Conservation (phyloP, 768 basidiomycete genomes). For the Tephrocybe rancida region DNA sequence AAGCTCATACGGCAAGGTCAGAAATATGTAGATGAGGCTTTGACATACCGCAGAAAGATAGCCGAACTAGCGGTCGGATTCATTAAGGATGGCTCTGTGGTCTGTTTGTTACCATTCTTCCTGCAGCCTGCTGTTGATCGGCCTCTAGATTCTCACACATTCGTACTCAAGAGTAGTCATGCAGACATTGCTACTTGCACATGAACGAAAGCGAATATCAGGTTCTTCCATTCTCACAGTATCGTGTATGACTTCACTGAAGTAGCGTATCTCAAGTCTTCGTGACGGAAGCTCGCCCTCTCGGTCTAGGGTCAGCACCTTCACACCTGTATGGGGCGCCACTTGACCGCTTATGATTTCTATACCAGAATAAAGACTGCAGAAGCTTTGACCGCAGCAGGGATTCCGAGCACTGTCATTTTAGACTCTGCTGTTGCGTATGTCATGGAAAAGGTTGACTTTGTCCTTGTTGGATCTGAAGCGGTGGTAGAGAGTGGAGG, state of each 20-base stretch:
- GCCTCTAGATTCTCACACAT: slow-evolving; percentile 86
- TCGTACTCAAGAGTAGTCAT: slow-evolving; percentile 96
- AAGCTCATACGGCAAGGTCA: slow-evolving; percentile 83
- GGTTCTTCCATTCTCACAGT: slow-evolving; percentile 35
- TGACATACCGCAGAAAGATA: slow-evolving; percentile 88
- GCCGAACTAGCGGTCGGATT: slow-evolving; percentile 88
- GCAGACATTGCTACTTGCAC: slow-evolving; percentile 88
- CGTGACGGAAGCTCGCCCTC: slow-evolving; percentile 94
- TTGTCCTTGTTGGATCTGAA: slow-evolving; percentile 95
- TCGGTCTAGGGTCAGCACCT: slow-evolving; percentile 75
- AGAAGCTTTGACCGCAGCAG: slow-evolving; percentile 81
- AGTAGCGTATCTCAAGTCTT: slow-evolving; percentile 57
- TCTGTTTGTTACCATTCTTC: slow-evolving; percentile 29
- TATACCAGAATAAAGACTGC: slow-evolving; percentile 83
- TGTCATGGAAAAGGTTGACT: slow-evolving; percentile 94
- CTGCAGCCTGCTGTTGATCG: slow-evolving; percentile 10
- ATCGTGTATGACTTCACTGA: slow-evolving; percentile 10
- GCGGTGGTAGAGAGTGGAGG: slow-evolving; percentile 98
- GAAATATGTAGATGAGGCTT: slow-evolving; percentile 74
- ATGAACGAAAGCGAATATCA: slow-evolving; percentile 90
- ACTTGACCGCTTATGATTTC: slow-evolving; percentile 10
- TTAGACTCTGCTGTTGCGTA: slow-evolving; percentile 97
- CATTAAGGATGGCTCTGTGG: slow-evolving; percentile 93
- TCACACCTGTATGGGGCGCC: slow-evolving; percentile 12
- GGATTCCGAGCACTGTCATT: slow-evolving; percentile 92